Evolutionary conservation across 805 yeast species (phyloP), one percentile per base, ranked within the genome.

Genomic region (Candida awuae): DNA sequence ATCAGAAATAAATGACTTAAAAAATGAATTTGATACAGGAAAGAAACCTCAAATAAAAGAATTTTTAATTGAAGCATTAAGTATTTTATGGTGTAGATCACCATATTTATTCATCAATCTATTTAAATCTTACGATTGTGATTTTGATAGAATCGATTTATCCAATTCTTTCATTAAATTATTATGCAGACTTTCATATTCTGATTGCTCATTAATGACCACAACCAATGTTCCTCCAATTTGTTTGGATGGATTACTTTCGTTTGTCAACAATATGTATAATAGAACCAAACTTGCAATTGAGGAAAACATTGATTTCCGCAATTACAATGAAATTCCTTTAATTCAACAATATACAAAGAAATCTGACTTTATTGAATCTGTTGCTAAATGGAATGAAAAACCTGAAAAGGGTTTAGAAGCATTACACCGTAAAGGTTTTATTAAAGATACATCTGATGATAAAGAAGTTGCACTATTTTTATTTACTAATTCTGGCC

Each of bases 201-300:
- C 97, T 0, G 95, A 87, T 53, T 73, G 90, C 9, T 94, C 97
- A 0, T 51, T 70, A 8, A 66, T 71, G 50, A 80, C 94, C 0
- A 84, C 95, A 0, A 84, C 83, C 29, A 80, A 75, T 51, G 94
- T 90, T 1, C 97, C 98, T 1, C 96, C 97, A 0, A 72, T 87
- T 7, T 90, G 97, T 52, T 65, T 92, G 37, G 97, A 92, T 51
- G 95, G 97, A 1, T 58, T 92, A 3, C 65, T 90, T 17, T 71
- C 84, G 2, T 77, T 82, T 40, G 66, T 88, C 30, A 73, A 75
- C 42, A 78, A 80, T 13, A 65, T 84, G 33, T 70, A 73, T 47
- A 75, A 70, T 33, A 55, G 80, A 53, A 54, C 74, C 45, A 63
- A 67, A 60, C 32, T 50, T 34, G 55, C 58, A 3, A 51, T 41